A percentile compares a stretch with the other conserved stretches of the same genome.
These are phyloP conservation scores for Ceratocystis lukuohia DNA, from an alignment of 2,329 filamentous ascomycete genomes.

Conservation along the genomic window DNA sequence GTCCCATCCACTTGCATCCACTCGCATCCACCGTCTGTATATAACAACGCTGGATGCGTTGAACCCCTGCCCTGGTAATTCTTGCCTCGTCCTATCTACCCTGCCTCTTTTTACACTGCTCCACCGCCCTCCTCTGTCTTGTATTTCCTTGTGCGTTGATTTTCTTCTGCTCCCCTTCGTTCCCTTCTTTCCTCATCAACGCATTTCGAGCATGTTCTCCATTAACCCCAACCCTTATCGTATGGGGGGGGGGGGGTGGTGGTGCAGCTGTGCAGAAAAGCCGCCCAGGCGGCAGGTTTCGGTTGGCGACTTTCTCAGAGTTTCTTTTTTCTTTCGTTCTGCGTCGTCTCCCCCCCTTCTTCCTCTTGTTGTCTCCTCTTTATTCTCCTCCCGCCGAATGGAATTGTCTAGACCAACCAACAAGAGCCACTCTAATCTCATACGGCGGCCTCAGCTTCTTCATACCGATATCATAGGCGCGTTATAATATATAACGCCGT, in stretches of 20 bases:
- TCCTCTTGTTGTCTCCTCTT: not conserved
- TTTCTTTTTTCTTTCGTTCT: not conserved
- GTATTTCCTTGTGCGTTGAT: not conserved
- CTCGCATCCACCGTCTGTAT: not conserved
- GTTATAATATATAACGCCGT: not conserved
- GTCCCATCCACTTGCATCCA: not conserved
- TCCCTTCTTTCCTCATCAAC: not conserved
- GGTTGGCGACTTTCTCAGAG: not conserved
- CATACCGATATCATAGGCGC: not conserved
- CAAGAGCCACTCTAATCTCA: not conserved
- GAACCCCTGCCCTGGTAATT: too few species aligned
- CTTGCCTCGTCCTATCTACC: too few species aligned
- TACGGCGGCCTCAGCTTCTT: not conserved
- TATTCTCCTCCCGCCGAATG: not conserved
- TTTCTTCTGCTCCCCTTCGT: not conserved
- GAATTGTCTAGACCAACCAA: not conserved
- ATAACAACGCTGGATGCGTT: too few species aligned
- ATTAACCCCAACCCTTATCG: too few species aligned
- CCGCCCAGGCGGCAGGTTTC: too few species aligned
- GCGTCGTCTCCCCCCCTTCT: not conserved
- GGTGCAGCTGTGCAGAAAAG: too few species aligned
- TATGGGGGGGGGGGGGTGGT: too few species aligned
- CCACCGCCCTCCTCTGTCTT: not conserved
- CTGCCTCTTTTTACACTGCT: too few species aligned
- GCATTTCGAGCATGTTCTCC: not conserved